Evolutionary conservation across 2,329 filamentous ascomycete genomes (phyloP).

Genomic region (Ophiognomonia clavigignenti-juglandacearum): DNA sequence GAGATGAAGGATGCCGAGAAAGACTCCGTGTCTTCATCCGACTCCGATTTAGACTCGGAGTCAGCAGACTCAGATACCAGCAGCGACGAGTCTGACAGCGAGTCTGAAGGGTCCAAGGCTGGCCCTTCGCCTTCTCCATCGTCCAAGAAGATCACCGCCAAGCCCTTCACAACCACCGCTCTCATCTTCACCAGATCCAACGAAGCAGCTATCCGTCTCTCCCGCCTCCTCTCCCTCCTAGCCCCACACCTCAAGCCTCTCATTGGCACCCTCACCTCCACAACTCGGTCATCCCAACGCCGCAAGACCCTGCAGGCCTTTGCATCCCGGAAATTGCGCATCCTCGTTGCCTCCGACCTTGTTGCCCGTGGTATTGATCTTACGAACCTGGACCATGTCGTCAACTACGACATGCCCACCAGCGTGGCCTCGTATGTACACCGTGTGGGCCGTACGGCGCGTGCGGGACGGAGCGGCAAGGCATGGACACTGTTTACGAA

Average conservation of each 20-base stretch:
- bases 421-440: slow-evolving; percentile 84
- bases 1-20: slow-evolving; percentile 32
- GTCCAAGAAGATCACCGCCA: not conserved
- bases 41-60: slow-evolving; percentile 30
- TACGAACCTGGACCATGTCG: slow-evolving; percentile 70
- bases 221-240: slow-evolving; percentile 68
- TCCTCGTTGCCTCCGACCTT: slow-evolving; percentile 89
- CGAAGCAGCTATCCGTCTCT: slow-evolving; percentile 81
- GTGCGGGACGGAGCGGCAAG: slow-evolving; percentile 68
- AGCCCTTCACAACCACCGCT: slow-evolving; percentile 38
- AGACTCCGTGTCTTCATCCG: slow-evolving; percentile 21
- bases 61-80: slow-evolving; percentile 27
- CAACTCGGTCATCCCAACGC: slow-evolving; percentile 66
- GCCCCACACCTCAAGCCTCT: slow-evolving; percentile 50
- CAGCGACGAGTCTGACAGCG: slow-evolving; percentile 18
- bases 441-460: slow-evolving; percentile 83
- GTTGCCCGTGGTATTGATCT: slow-evolving; percentile 88
- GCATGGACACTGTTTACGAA: slow-evolving; percentile 86
- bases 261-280: slow-evolving; percentile 71
- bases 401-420: slow-evolving; percentile 90
- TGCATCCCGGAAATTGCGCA: slow-evolving; percentile 54
- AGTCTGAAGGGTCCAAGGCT: slow-evolving; percentile 22
- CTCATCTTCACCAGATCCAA: slow-evolving; percentile 91
- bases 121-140: slow-evolving; percentile 9
- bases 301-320: slow-evolving; percentile 66